Conservation (phyloP, 306 rosid genomes). For the Spatholobus suberectus region DNA sequence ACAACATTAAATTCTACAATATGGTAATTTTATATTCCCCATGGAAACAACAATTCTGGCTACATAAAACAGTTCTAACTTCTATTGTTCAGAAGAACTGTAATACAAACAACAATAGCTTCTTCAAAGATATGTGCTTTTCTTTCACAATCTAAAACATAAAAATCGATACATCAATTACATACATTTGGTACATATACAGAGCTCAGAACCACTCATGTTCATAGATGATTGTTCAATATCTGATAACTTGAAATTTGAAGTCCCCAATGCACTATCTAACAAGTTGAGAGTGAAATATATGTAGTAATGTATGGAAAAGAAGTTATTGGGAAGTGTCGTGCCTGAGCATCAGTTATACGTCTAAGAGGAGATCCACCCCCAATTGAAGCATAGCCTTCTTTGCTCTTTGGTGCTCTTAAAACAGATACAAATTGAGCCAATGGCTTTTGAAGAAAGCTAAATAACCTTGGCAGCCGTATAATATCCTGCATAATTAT, state of each 20-base stretch:
- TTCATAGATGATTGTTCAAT: neutral
- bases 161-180: neutral
- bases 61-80: conserved; percentile 24
- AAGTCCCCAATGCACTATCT: conserved; percentile 12
- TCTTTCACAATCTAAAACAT: conserved; percentile 12
- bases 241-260: conserved; percentile 30
- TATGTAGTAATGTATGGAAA: conserved; percentile 12
- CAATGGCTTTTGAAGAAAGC: conserved; percentile 93
- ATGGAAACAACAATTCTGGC: neutral
- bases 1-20: neutral
- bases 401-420: conserved; percentile 95
- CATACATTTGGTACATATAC: neutral
- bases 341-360: conserved; percentile 93
- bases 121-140: neutral
- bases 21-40: neutral
- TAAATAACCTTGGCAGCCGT: conserved; percentile 85
- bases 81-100: conserved; percentile 19
- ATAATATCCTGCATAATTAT: conserved; percentile 76
- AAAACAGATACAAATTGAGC: conserved; percentile 85
- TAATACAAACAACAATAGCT: neutral
- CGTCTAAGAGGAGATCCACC: conserved; percentile 97
- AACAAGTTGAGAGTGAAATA: conserved; percentile 24
- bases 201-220: conserved; percentile 19
- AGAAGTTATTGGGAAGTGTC: conserved; percentile 29
- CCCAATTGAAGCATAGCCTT: conserved; percentile 97